Base-by-base conservation (phyloP, 352 stramenopile genomes). In the Phytopythium sindhum region DNA sequence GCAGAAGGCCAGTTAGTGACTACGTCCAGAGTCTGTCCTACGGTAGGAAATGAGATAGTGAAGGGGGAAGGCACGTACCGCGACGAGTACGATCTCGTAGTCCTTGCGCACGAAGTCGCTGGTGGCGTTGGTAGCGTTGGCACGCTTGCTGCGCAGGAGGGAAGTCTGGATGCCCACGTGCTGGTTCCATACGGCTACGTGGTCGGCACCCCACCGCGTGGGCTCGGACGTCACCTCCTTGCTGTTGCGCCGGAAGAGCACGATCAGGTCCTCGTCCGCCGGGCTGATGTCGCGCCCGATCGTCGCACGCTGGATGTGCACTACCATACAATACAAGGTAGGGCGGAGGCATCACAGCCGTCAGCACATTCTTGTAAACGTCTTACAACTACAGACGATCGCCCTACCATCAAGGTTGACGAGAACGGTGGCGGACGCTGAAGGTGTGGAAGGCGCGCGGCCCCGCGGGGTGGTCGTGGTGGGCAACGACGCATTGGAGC, bases 31-130 rank as follows among this genome's bases (percentile, higher is more conserved):
- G 41, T 23, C 41, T 17, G 41, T 17, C 41, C 41, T 45, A 45
- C 41, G 5, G 41, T 45, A 45, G 9, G 41, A 17, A 21, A n/a
- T 9, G 2, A 15, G 41, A 56, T 56, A 23, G 51, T 23, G 1
- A 37, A 37, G n/a, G 1, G 7, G 31, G 54, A 21, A n/a, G n/a
- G 5, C n/a, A 39, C 77, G 50, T 64, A 87, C 78, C 66, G 84
- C 84, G 0, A 93, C 84, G 50, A 93, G 78, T 64, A 93, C 80
- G 64, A 93, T 75, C 58, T 93, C 84, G 75, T 93, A 93, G 44
- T 93, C 84, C 45, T 93, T 93, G 64, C 78, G 78, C n/a, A 87
- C 68, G 59, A 84, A 90, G 31, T 89, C 75, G 57, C 41, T 64
- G 33, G 57, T 64, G 17, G 65, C 31, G 23, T 61, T 44, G n/a